These are phyloP conservation scores for Eleusine coracana DNA, from an alignment of 176 grass and related monocot genomes.

Conservation along the genomic window DNA sequence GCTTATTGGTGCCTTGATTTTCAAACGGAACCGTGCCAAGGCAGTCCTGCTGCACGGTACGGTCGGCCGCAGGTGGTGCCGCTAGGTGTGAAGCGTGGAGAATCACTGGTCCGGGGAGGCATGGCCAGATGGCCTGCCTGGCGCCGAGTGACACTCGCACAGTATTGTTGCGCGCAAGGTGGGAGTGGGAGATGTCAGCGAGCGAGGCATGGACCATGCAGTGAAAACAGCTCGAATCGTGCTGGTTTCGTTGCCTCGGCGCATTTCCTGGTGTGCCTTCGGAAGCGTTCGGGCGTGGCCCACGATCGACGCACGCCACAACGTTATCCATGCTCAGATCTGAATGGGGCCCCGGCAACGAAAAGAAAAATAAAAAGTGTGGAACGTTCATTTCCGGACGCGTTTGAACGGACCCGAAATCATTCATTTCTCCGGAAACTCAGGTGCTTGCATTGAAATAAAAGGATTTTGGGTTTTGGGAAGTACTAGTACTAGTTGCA, in stretches of 20 bases:
- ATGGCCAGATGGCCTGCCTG: neutral
- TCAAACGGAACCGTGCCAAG: neutral
- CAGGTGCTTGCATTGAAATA: neutral
- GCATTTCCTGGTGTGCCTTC: neutral
- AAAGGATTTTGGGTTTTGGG: neutral
- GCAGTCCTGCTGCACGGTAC: no score
- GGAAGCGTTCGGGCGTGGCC: neutral
- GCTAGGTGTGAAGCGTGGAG: slow-evolving; percentile 11
- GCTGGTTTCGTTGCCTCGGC: neutral
- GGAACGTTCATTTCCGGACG: neutral
- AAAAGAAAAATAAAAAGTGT: neutral
- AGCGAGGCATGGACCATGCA: slow-evolving; percentile 4
- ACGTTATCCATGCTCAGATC: slow-evolving; percentile 1
- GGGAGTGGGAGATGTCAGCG: neutral
- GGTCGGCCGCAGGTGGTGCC: neutral
- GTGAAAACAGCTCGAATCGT: neutral
- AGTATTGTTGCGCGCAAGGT: neutral
- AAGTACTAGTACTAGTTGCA: neutral
- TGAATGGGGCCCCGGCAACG: neutral
- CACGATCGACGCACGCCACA: neutral
- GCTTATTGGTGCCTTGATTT: neutral
- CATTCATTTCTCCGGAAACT: neutral
- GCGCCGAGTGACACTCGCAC: neutral
- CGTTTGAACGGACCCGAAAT: neutral
- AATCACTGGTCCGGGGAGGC: neutral